These are phyloP conservation scores for Zalaria obscura DNA, from an alignment of 2,329 filamentous ascomycete species.

Conservation along the genomic window DNA sequence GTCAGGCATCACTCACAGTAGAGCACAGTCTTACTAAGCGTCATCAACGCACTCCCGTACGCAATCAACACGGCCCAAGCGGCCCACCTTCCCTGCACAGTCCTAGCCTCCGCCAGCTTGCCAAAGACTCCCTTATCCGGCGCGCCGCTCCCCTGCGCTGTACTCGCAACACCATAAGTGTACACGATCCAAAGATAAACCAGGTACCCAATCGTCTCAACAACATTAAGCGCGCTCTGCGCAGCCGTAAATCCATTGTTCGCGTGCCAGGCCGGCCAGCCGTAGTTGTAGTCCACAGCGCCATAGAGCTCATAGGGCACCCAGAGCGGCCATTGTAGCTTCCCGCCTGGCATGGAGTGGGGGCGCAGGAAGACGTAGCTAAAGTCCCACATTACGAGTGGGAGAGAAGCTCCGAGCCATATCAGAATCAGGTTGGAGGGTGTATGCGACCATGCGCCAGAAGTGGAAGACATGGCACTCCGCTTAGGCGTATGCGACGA, in stretches of 20 bases:
- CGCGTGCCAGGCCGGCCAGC: slow-evolving; percentile 54
- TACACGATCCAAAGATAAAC: slow-evolving; percentile 45
- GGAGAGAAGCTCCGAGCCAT: slow-evolving; percentile 64
- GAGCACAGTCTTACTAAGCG: slow-evolving; percentile 51
- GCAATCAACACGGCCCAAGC: slow-evolving; percentile 43
- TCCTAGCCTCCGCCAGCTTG: slow-evolving; percentile 32
- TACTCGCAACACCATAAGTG: slow-evolving; percentile 19
- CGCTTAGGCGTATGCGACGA: neutral
- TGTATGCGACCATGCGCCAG: slow-evolving; percentile 39
- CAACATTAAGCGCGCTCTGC: slow-evolving; percentile 53
- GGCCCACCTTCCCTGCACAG: slow-evolving; percentile 36
- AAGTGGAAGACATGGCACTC: neutral
- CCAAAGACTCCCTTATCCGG: slow-evolving; percentile 27
- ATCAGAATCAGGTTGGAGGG: slow-evolving; percentile 45
- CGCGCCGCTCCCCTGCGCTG: slow-evolving; percentile 22
- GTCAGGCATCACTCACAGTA: slow-evolving; percentile 40
- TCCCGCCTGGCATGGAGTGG: slow-evolving; percentile 66
- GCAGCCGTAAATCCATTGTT: slow-evolving; percentile 64
- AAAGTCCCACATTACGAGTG: slow-evolving; percentile 70
- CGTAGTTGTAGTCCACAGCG: slow-evolving; percentile 67
- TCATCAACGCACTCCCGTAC: slow-evolving; percentile 47
- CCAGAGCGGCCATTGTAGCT: slow-evolving; percentile 58
- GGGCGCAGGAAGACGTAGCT: slow-evolving; percentile 69
- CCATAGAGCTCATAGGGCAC: slow-evolving; percentile 70
- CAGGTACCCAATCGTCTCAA: slow-evolving; percentile 54